Percentiles rank a stretch among this genome's conserved stretches.
phyloP scores from a whole-genome alignment of 176 grass and related monocot genomes.

The Triticum urartu region DNA sequence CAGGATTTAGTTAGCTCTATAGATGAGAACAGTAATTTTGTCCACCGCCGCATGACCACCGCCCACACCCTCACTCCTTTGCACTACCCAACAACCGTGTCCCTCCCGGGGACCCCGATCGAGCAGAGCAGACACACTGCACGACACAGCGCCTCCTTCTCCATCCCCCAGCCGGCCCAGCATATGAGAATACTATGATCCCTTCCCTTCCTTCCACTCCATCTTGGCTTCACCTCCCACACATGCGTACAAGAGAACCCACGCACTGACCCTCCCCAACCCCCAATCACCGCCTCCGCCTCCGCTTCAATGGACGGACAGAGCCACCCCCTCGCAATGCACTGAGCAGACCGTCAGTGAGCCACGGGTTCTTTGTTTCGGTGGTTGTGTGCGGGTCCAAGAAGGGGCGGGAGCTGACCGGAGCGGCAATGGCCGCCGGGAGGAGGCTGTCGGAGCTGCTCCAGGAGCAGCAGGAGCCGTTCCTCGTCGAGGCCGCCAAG shows the following conservation, averaged over 20 bases:
- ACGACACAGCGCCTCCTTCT: neutral
- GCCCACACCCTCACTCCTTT: neutral
- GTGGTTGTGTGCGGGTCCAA: neutral
- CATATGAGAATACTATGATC: slow-evolving; percentile 38
- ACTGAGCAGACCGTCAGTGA: slow-evolving; percentile 4
- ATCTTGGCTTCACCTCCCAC: slow-evolving; percentile 11
- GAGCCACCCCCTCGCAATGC: neutral
- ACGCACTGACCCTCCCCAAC: neutral
- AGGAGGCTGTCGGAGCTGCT: slow-evolving; percentile 94
- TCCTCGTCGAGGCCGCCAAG: slow-evolving; percentile 64
- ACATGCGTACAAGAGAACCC: slow-evolving; percentile 21
- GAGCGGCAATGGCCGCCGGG: slow-evolving; percentile 33
- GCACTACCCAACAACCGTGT: slow-evolving; percentile 56
- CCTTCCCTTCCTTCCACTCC: neutral
- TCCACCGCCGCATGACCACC: too few species aligned
- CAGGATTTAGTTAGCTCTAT: too few species aligned
- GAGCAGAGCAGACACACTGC: neutral
- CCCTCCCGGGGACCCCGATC: slow-evolving; percentile 15
- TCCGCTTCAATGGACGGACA: neutral
- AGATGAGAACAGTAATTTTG: too few species aligned
- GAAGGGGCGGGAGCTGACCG: neutral
- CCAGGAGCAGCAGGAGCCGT: slow-evolving; percentile 95
- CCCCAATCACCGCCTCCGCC: neutral
- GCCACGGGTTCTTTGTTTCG: neutral
- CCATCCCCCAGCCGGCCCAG: neutral